phyloP scores from a whole-genome alignment of 441 rosid species.

The Viola pubescens region DNA sequence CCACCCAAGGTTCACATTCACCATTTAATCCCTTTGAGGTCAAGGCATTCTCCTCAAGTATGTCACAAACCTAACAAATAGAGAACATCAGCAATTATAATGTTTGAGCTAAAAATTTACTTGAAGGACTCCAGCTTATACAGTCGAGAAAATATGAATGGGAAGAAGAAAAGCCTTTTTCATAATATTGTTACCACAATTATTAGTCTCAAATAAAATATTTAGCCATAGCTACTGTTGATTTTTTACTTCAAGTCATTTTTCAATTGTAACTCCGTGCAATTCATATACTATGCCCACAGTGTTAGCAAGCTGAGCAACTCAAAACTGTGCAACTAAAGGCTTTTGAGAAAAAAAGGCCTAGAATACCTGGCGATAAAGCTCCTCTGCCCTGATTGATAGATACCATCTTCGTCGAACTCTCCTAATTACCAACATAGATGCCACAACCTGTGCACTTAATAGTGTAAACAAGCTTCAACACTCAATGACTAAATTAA shows the following conservation, averaged over 20 bases:
- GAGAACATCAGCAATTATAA: background rate
- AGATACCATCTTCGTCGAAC: slow-evolving; percentile 30
- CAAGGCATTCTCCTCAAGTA: slow-evolving; percentile 80
- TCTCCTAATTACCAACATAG: slow-evolving; percentile 36
- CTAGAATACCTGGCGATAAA: slow-evolving; percentile 56
- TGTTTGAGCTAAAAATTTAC: too few relatives aligned
- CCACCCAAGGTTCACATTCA: slow-evolving; percentile 72
- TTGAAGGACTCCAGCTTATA: too few relatives aligned
- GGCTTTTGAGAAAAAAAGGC: background rate
- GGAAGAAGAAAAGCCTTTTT: too few relatives aligned
- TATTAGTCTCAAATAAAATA: too few relatives aligned
- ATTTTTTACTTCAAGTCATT: too few relatives aligned
- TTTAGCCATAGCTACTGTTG: too few relatives aligned
- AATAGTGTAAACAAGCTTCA: slow-evolving; percentile 47
- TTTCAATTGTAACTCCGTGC: too few relatives aligned
- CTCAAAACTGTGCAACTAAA: background rate
- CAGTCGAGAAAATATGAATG: too few relatives aligned
- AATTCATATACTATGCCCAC: too few relatives aligned
- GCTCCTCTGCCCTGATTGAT: slow-evolving; percentile 53
- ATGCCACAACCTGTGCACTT: slow-evolving; percentile 58
- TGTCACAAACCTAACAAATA: slow-evolving; percentile 60
- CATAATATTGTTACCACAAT: too few relatives aligned
- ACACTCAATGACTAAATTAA: slow-evolving; percentile 33
- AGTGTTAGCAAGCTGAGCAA: slow-evolving; percentile 2
- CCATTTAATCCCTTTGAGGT: slow-evolving; percentile 36